A percentile compares a stretch with the other conserved stretches of the same genome.
phyloP scores from a whole-genome alignment of 2,329 filamentous ascomycete species.

The Boeremia exigua region DNA sequence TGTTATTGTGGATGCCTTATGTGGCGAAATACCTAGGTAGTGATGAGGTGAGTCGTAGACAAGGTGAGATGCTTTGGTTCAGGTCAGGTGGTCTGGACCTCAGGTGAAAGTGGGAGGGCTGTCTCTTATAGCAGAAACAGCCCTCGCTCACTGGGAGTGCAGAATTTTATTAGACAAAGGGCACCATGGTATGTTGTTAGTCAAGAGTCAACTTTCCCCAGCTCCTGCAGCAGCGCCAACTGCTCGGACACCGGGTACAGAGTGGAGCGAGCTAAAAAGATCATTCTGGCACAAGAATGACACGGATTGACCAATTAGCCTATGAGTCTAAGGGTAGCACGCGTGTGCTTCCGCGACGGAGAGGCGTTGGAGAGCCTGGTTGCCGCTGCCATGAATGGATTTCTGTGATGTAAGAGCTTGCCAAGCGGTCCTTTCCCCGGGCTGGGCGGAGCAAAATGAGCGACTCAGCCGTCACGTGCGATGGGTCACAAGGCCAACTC shows the following conservation, averaged over 20 bases:
- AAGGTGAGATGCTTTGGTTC: conserved; percentile 14
- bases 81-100: conserved; percentile 21
- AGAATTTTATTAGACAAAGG: conserved; percentile 39
- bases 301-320: conserved; percentile 22
- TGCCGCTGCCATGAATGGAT: conserved; percentile 21
- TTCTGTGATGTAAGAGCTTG: conserved; percentile 36
- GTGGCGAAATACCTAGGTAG: conserved; percentile 3
- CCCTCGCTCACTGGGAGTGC: conserved; percentile 17
- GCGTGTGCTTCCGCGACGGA: conserved; percentile 29
- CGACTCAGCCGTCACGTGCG: conserved; percentile 23
- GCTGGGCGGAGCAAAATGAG: conserved; percentile 22
- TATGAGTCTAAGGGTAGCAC: conserved; percentile 13
- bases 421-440: conserved; percentile 22
- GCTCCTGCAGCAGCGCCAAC: conserved; percentile 34
- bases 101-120: conserved; percentile 12
- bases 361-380: conserved; percentile 28
- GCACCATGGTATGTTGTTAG: conserved; percentile 40
- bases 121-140: conserved; percentile 36
- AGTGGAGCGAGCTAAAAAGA: conserved; percentile 31
- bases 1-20: neutral
- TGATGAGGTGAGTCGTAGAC: conserved; percentile 15
- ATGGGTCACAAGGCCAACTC: conserved; percentile 26
- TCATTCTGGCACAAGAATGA: conserved; percentile 31
- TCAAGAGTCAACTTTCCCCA: conserved; percentile 38
- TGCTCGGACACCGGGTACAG: conserved; percentile 31